Evolutionary conservation across 176 grass and related monocot genomes (phyloP), one percentile per base, ranked within the genome.

Genomic region (Secale cereale): DNA sequence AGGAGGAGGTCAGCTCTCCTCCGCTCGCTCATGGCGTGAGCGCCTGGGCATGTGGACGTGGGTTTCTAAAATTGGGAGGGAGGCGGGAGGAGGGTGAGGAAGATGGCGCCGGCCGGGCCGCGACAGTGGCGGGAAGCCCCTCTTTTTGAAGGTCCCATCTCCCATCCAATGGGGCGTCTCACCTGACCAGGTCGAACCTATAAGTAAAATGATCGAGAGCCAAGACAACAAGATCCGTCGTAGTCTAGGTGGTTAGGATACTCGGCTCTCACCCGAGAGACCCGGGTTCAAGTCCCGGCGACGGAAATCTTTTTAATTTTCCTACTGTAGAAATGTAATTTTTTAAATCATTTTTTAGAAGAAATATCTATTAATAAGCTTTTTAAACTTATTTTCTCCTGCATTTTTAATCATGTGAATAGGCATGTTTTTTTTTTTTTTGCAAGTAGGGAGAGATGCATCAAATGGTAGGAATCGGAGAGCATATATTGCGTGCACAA

Each of bases 231-330:
- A 68, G 16, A 8, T 97, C 90, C 86, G 95, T 92, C 92, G 92
- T 97, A 91, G 95, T 94, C 88, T 94, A 94, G 90, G 69, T 97
- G 92, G 92, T 94, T 86, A 94, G 92, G 92, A 94, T 97, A 94
- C 87, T 94, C 92, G 92, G 88, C 90, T 97, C 95, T 97, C 90
- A 97, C 88, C 92, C 86, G 90, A 97, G 88, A 92, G 90, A 97
- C 92, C 84, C 95, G 90, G 76, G 81, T 88, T 85, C 76, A 70
- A 81, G 77, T 89, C 82, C 87, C 82, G 82, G 87, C 87, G 80
- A 89, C 70, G 77, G 82, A 89, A 89, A 4, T 4, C 22, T 6
- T 78, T 15, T 14, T 4, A 22, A 1, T 19, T 52, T 56, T 56
- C 17, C 52, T 2, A 2, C 3, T 37, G 15, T 9, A 30, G 2